A percentile compares a stretch with the other conserved stretches of the same genome.
phyloP scores from a whole-genome alignment of 2,329 filamentous ascomycete genomes.

The Verticillium albo-atrum region DNA sequence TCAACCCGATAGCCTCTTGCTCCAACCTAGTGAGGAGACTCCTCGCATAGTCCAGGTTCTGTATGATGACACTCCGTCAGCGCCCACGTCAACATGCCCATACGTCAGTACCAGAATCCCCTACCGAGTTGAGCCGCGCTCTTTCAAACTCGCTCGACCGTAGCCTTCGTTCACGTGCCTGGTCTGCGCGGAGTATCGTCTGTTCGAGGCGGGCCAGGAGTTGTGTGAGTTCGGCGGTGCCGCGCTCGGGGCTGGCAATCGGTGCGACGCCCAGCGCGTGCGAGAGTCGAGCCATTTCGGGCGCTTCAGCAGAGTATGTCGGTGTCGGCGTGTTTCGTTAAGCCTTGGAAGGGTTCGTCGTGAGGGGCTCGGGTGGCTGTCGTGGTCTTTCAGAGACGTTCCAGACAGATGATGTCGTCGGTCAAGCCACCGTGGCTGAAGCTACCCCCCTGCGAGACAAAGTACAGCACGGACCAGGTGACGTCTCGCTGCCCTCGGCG shows the following conservation, averaged over 20 bases:
- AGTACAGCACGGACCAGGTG: background rate
- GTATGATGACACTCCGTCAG: background rate
- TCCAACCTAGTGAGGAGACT: conserved; percentile 66
- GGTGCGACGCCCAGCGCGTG: background rate
- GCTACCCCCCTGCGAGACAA: conserved; percentile 3
- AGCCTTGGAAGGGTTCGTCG: background rate
- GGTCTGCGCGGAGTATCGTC: conserved; percentile 57
- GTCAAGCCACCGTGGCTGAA: conserved; percentile 15
- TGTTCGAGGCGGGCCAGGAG: conserved; percentile 63
- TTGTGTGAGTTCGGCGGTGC: conserved; percentile 51
- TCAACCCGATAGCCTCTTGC: conserved; percentile 59
- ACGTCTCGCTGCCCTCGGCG: background rate
- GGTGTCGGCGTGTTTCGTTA: background rate
- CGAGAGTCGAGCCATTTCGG: conserved; percentile 10
- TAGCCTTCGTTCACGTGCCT: conserved; percentile 53
- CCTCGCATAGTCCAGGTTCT: conserved; percentile 72
- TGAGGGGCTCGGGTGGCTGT: background rate
- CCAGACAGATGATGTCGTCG: conserved; percentile 8
- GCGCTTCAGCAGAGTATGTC: background rate
- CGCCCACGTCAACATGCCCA: background rate
- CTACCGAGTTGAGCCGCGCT: conserved; percentile 32
- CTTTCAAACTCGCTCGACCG: conserved; percentile 63
- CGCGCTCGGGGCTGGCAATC: conserved; percentile 19
- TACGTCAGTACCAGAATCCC: conserved; percentile 1
- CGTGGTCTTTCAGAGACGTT: background rate